Conservation (phyloP, 495 filamentous ascomycete species). For the Aspergillus olivimuriae region DNA sequence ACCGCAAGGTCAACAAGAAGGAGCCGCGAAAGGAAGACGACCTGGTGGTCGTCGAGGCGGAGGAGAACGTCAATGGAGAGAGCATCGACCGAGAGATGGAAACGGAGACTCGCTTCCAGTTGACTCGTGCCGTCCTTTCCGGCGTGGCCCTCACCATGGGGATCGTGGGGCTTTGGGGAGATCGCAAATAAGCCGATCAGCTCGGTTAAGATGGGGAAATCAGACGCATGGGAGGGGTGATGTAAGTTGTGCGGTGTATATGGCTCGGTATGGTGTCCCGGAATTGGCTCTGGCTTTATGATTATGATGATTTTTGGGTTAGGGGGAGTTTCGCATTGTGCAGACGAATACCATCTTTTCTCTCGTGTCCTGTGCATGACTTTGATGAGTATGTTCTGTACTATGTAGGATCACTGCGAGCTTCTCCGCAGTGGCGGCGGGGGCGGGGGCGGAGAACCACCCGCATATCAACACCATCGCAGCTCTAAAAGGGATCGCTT, state of each 20-base stretch:
- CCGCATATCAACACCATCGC: too few relatives aligned
- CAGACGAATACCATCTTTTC: neutral
- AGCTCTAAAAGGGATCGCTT: too few relatives aligned
- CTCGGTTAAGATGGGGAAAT: neutral
- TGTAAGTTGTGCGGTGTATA: too few relatives aligned
- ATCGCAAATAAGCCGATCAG: too few relatives aligned
- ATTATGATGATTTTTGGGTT: too few relatives aligned
- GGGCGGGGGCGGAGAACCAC: slow-evolving; percentile 19
- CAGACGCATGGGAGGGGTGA: neutral
- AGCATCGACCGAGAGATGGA: slow-evolving; percentile 66
- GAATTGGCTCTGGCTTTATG: too few relatives aligned
- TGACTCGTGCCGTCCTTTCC: slow-evolving; percentile 52
- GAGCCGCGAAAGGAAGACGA: slow-evolving; percentile 61
- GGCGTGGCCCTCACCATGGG: slow-evolving; percentile 67
- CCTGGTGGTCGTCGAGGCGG: slow-evolving; percentile 47
- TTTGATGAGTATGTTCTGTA: too few relatives aligned
- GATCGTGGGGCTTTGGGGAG: slow-evolving; percentile 85
- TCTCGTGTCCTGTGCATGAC: too few relatives aligned
- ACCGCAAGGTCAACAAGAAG: slow-evolving; percentile 6
- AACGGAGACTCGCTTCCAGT: slow-evolving; percentile 54
- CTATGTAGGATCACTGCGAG: too few relatives aligned
- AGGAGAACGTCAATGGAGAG: slow-evolving; percentile 70
- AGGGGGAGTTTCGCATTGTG: neutral
- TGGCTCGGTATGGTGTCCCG: too few relatives aligned
- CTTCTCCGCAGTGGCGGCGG: slow-evolving; percentile 16